These are phyloP conservation scores for Saturnispora silvae DNA, from an alignment of 805 yeast genomes.

Conservation along the genomic window DNA sequence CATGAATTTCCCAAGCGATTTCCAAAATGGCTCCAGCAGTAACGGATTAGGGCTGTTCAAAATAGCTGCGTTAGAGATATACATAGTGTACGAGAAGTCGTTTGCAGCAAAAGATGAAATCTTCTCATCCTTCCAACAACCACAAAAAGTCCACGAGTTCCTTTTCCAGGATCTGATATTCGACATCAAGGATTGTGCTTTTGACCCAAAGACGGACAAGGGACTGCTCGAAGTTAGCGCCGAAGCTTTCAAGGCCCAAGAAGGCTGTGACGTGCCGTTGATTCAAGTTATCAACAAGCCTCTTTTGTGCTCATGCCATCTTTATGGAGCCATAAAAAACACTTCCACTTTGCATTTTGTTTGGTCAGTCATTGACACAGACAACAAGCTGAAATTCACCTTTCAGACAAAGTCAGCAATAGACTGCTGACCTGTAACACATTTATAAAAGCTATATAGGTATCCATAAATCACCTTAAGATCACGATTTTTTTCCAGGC, in stretches of 20 bases:
- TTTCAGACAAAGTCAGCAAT: neutral
- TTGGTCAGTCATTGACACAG: neutral
- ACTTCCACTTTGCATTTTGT: neutral
- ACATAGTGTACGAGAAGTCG: neutral
- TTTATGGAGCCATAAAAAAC: conserved; percentile 1
- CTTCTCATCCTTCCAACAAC: neutral
- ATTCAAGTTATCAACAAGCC: conserved; percentile 1
- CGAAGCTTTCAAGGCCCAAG: neutral
- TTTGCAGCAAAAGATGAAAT: neutral
- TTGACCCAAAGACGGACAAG: neutral
- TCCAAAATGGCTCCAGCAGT: neutral
- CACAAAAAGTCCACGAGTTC: neutral
- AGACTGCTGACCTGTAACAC: neutral
- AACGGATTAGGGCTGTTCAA: conserved; percentile 2
- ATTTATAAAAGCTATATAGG: too few relatives aligned
- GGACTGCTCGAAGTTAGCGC: neutral
- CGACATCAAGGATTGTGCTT: neutral
- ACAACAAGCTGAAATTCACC: neutral
- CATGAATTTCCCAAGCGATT: neutral
- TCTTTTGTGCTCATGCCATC: conserved; percentile 1
- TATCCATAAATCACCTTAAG: too few relatives aligned
- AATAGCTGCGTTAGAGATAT: neutral
- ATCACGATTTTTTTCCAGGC: too few relatives aligned
- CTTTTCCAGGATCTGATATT: neutral
- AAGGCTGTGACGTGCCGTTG: neutral